Conservation (phyloP, 352 stramenopile species). For the Hyaloperonospora brassicae region DNA sequence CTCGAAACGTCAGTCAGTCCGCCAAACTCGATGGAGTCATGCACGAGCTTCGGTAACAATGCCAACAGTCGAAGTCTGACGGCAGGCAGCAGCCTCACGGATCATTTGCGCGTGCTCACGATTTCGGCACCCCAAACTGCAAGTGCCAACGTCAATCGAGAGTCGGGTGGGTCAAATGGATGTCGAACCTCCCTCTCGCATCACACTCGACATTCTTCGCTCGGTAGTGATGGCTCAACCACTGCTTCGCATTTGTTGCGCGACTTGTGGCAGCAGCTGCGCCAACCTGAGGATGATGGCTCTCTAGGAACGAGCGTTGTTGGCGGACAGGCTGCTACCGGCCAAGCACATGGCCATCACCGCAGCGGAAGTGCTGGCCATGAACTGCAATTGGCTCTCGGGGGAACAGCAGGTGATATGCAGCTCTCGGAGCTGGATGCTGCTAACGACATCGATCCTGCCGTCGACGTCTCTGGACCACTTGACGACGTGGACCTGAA, state of each 20-base stretch:
- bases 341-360: slow-evolving; percentile 18
- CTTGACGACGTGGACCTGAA: slow-evolving; percentile 59
- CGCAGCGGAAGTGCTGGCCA: slow-evolving; percentile 23
- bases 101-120: slow-evolving; percentile 26
- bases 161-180: slow-evolving; percentile 11
- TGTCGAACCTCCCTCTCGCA: slow-evolving; percentile 11
- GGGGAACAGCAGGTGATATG: slow-evolving; percentile 18
- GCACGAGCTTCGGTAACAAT: no score
- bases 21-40: slow-evolving; percentile 12
- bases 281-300: slow-evolving; percentile 52
- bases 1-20: slow-evolving; percentile 20
- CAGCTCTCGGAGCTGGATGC: slow-evolving; percentile 39
- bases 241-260: slow-evolving; percentile 56
- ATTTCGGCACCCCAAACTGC: slow-evolving; percentile 18
- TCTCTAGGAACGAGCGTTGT: slow-evolving; percentile 6
- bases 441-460: slow-evolving; percentile 5
- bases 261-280: slow-evolving; percentile 73
- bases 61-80: not conserved
- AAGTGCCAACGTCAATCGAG: slow-evolving; percentile 9
- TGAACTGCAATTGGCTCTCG: slow-evolving; percentile 21
- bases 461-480: slow-evolving; percentile 14
- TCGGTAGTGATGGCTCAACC: slow-evolving; percentile 28
- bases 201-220: slow-evolving; percentile 27
- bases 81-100: slow-evolving; percentile 6
- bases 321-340: slow-evolving; percentile 4